Conservation (phyloP, 768 basidiomycete genomes). For the Tricholoma flavovirens region DNA sequence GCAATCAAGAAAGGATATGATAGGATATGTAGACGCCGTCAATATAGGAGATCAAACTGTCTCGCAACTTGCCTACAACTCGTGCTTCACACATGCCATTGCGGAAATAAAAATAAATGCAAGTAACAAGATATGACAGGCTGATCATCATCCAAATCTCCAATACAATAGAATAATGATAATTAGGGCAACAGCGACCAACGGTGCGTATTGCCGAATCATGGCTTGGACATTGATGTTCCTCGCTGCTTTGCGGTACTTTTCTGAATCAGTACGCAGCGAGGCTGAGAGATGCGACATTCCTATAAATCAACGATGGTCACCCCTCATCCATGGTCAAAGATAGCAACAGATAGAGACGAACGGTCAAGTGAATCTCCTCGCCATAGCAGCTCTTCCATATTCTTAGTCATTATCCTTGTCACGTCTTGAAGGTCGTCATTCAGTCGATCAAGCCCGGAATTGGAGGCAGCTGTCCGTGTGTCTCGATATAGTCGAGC, state of each 20-base stretch:
- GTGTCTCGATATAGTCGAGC: slow-evolving; percentile 93
- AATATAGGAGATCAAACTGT: slow-evolving; percentile 1
- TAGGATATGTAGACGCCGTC: background rate
- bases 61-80: slow-evolving; percentile 3
- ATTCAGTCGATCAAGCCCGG: slow-evolving; percentile 81
- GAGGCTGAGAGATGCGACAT: slow-evolving; percentile 98
- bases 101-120: slow-evolving; percentile 7
- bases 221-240: slow-evolving; percentile 94
- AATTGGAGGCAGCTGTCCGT: slow-evolving; percentile 70
- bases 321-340: background rate
- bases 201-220: slow-evolving; percentile 92
- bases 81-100: slow-evolving; percentile 1
- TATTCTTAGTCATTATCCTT: slow-evolving; percentile 99
- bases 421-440: slow-evolving; percentile 98
- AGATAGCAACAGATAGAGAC: slow-evolving; percentile 24
- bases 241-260: slow-evolving; percentile 91
- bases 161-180: slow-evolving; percentile 74
- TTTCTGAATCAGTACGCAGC: slow-evolving; percentile 92
- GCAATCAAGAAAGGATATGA: background rate
- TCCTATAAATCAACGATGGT: slow-evolving; percentile 38
- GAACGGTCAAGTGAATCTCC: slow-evolving; percentile 94
- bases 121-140: slow-evolving; percentile 4
- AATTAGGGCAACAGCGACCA: slow-evolving; percentile 77
- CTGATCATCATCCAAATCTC: slow-evolving; percentile 49
- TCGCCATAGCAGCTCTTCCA: slow-evolving; percentile 98